Conservation (phyloP, 1,284 basidiomycete genomes). For the Moesziomyces sp. region DNA sequence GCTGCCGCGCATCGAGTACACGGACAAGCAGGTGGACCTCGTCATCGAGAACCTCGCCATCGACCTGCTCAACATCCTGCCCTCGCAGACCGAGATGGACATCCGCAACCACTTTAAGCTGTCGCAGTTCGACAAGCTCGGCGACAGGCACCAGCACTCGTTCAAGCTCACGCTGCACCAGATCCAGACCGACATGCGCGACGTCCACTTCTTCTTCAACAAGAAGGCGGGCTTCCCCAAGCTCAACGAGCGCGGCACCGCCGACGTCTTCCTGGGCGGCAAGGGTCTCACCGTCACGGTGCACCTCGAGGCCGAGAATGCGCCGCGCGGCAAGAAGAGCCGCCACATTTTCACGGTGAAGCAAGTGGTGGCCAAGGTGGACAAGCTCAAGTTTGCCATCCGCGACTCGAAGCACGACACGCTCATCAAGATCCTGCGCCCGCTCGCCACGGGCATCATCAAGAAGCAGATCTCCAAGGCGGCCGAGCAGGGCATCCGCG, state of each 20-base stretch:
- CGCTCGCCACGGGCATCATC: constrained; percentile 72
- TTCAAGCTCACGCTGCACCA: constrained; percentile 72
- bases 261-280: constrained; percentile 88
- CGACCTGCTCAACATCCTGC: constrained; percentile 75
- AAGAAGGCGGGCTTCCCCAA: constrained; percentile 76
- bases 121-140: constrained; percentile 59
- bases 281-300: constrained; percentile 74
- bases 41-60: constrained; percentile 93
- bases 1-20: constrained; percentile 71
- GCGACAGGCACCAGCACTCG: constrained; percentile 55
- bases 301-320: constrained; percentile 74
- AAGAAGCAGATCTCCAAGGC: constrained; percentile 91
- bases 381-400: constrained; percentile 87
- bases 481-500: constrained; percentile 79
- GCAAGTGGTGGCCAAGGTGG: constrained; percentile 81
- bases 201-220: constrained; percentile 81
- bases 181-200: constrained; percentile 93
- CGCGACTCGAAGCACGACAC: constrained; percentile 90
- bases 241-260: constrained; percentile 87
- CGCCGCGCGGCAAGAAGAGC: constrained; percentile 58
- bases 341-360: constrained; percentile 80
- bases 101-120: constrained; percentile 86
- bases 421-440: constrained; percentile 82
- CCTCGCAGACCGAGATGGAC: constrained; percentile 80
- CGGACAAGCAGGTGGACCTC: constrained; percentile 70